These are phyloP conservation scores for Colletotrichum godetiae DNA, from an alignment of 2,329 filamentous ascomycete species.

Conservation along the genomic window DNA sequence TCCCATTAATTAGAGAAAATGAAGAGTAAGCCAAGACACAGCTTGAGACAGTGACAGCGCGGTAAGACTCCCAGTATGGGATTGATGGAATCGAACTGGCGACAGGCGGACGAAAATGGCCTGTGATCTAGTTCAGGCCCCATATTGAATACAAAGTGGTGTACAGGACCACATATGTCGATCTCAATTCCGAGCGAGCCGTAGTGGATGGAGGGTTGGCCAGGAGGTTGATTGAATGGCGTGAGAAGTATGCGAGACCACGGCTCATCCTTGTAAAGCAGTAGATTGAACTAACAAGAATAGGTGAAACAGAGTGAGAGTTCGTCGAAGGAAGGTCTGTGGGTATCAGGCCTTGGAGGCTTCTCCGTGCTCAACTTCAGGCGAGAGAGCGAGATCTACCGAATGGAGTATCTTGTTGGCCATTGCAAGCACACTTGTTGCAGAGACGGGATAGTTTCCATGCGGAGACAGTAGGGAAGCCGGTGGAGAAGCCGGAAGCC, in stretches of 20 bases:
- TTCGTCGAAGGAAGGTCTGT: conserved; percentile 27
- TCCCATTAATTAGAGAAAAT: neutral
- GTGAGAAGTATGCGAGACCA: neutral
- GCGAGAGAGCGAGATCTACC: conserved; percentile 3
- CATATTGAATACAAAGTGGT: neutral
- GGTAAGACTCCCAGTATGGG: neutral
- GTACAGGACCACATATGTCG: neutral
- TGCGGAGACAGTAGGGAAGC: conserved; percentile 7
- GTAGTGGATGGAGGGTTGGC: conserved; percentile 4
- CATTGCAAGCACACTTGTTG: conserved; percentile 18
- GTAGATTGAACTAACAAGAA: conserved; percentile 5
- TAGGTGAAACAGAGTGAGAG: conserved; percentile 30
- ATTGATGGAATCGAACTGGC: neutral
- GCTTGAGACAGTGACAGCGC: neutral
- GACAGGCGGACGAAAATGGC: neutral
- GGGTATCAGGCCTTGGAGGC: conserved; percentile 22
- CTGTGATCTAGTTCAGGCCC: conserved; percentile 19
- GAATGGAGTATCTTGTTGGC: conserved; percentile 11
- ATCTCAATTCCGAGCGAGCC: conserved; percentile 18
- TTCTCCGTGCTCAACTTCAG: conserved; percentile 29
- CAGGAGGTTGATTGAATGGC: neutral
- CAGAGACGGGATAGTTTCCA: conserved; percentile 18
- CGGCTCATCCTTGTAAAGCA: conserved; percentile 1
- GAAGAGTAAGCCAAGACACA: neutral
- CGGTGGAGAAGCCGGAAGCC: neutral